Evolutionary conservation across 2,329 filamentous ascomycete species (phyloP).

Genomic region (Arthrinium puccinioides): DNA sequence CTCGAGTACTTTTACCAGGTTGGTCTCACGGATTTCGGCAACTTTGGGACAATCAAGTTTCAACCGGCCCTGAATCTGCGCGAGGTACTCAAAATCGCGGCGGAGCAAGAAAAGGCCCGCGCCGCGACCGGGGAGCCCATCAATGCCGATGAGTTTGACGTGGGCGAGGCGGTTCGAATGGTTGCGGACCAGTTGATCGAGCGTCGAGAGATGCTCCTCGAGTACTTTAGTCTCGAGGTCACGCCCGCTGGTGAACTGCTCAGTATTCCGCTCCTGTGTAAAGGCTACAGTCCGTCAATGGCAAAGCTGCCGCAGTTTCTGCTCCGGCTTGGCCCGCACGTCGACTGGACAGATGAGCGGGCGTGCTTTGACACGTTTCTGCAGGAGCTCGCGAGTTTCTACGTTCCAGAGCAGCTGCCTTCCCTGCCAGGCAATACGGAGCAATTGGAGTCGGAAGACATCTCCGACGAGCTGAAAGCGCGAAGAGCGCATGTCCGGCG

Average conservation of each 20-base stretch:
- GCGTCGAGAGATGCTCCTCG: conserved; percentile 75
- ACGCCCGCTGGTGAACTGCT: conserved; percentile 69
- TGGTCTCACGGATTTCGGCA: conserved; percentile 89
- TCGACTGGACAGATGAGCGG: conserved; percentile 81
- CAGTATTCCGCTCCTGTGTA: conserved; percentile 76
- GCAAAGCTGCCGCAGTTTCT: conserved; percentile 86
- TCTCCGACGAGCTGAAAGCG: conserved; percentile 43
- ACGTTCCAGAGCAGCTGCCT: conserved; percentile 80
- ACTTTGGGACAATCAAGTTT: conserved; percentile 81
- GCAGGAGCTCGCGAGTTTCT: conserved; percentile 81
- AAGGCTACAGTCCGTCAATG: conserved; percentile 79
- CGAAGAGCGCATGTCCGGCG: conserved; percentile 64
- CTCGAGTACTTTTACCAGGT: conserved; percentile 95
- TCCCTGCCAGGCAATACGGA: conserved; percentile 19
- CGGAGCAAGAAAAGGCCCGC: conserved; percentile 57
- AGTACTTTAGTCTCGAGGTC: conserved; percentile 88
- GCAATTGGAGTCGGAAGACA: conserved; percentile 27
- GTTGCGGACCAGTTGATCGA: conserved; percentile 65
- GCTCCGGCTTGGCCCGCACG: conserved; percentile 77
- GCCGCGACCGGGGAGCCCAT: conserved; percentile 19
- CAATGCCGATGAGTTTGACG: conserved; percentile 53
- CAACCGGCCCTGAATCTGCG: conserved; percentile 65
- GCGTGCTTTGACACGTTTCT: conserved; percentile 79
- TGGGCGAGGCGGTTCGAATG: conserved; percentile 55
- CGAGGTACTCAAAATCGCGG: conserved; percentile 66